Evolutionary conservation across 2,329 filamentous ascomycete species (phyloP).

Genomic region (Cladosporium halotolerans): DNA sequence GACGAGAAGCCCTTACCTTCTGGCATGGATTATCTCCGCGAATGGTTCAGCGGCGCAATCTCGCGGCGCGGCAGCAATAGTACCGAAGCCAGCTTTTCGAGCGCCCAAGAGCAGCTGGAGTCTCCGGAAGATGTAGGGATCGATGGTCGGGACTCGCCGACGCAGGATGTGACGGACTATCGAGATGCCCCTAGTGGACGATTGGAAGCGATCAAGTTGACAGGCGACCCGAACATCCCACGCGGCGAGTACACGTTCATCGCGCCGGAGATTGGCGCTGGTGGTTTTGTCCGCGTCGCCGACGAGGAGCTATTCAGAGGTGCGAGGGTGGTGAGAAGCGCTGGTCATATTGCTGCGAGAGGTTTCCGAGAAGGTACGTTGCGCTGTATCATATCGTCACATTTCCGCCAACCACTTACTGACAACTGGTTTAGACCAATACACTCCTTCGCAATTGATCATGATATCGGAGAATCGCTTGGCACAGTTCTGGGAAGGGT

Average conservation of each 20-base stretch:
- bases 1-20: conserved; percentile 34
- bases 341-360: conserved; percentile 68
- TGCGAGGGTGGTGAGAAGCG: conserved; percentile 64
- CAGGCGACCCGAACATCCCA: conserved; percentile 84
- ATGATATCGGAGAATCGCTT: conserved; percentile 70
- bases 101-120: background rate
- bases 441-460: conserved; percentile 68
- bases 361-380: conserved; percentile 66
- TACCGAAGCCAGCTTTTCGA: conserved; percentile 17
- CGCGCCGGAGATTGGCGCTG: conserved; percentile 66
- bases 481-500: conserved; percentile 67
- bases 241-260: conserved; percentile 79
- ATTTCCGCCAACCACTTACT: background rate
- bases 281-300: conserved; percentile 58
- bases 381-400: background rate
- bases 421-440: conserved; percentile 54
- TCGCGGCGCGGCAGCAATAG: conserved; percentile 15
- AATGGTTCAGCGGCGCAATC: conserved; percentile 25
- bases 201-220: conserved; percentile 82
- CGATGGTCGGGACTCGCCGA: background rate
- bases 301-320: conserved; percentile 66
- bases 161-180: background rate
- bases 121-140: background rate
- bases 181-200: conserved; percentile 53
- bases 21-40: conserved; percentile 26